Evolutionary conservation across 2,329 filamentous ascomycete species (phyloP).

Genomic region (Arthrocladium fulminans): DNA sequence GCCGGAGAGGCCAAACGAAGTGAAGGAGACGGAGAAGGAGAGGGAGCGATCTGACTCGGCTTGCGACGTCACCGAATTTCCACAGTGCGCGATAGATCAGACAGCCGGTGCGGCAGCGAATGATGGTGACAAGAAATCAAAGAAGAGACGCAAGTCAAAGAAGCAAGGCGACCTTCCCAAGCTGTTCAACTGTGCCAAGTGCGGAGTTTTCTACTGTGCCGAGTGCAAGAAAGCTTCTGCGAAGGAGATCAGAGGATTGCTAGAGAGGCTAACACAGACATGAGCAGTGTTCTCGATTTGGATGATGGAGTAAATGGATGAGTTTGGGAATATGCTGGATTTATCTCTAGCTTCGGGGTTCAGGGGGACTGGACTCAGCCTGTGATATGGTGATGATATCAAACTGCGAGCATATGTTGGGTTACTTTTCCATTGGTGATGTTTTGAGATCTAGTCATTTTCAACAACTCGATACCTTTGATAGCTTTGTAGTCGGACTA

Average conservation of each 20-base stretch:
- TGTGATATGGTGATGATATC: too few relatives aligned
- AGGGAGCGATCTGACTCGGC: neutral
- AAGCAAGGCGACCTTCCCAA: neutral
- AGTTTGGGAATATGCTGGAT: too few relatives aligned
- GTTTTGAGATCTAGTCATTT: too few relatives aligned
- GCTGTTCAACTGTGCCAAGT: constrained; percentile 8
- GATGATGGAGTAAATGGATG: too few relatives aligned
- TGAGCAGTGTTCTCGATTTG: too few relatives aligned
- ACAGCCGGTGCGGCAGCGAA: neutral
- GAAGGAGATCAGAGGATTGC: constrained; percentile 1
- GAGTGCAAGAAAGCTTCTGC: constrained; percentile 10
- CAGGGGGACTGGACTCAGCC: too few relatives aligned
- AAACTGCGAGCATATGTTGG: too few relatives aligned
- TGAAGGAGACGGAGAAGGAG: neutral
- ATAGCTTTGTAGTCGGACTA: too few relatives aligned
- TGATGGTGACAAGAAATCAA: neutral
- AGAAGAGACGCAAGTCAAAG: constrained; percentile 4
- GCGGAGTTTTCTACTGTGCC: constrained; percentile 13
- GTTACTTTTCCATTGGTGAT: too few relatives aligned
- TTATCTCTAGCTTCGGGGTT: too few relatives aligned
- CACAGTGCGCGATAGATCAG: neutral
- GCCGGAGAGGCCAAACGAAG: neutral
- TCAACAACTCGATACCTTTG: too few relatives aligned
- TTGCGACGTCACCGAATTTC: neutral
- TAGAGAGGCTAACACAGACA: too few relatives aligned